Base-by-base conservation (phyloP, 768 basidiomycete genomes). In the Basidioascus undulatus region DNA sequence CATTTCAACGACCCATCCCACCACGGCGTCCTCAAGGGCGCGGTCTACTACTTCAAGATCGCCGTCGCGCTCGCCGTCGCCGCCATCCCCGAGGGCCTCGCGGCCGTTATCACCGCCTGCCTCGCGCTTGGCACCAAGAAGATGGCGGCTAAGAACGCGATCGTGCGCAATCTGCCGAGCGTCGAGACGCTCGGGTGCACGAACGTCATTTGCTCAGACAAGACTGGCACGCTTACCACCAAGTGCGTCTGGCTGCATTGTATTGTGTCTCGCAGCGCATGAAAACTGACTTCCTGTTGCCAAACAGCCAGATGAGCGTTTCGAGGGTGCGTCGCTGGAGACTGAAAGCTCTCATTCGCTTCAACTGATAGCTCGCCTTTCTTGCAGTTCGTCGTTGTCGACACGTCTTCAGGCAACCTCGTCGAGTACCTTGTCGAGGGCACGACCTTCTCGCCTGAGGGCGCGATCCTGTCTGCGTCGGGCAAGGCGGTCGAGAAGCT, bases 1-100 rank as follows among this genome's bases (percentile, higher is more conserved):
- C 83, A 98, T 61, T 98, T 98, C 60, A 76, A 71, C 69, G 89
- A 98, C 54, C 84, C 89, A 4, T 70, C 79, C 20, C 89, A 98
- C 55, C 79, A 78, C 48, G 81, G 87, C 37, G 71, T 62, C 35
- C 64, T 94, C 52, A 84, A 84, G 56, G 89, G 89, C 32, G 89
- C 89, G 0, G 71, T 98, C 40, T 96, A 94, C 59, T 98, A 98
- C 62, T 82, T 98, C 69, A 98, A 98, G 63, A 94, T 98, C 55
- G 89, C 89, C 27, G 92, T 98, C 33, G 86, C 92, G 5, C 65
- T 98, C 34, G 89, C 92, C n/a, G 89, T 98, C 31, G 89, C 89
- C 43, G 89, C 89, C 31, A 98, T 96, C 54, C 89, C 92, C 0
- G 89, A 98, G 60, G 89, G 89, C 44, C 62, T 98, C n/a, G 86